Base-by-base conservation (phyloP, 371 early-diverging fungal species). In the Saksenaea oblongispora region DNA sequence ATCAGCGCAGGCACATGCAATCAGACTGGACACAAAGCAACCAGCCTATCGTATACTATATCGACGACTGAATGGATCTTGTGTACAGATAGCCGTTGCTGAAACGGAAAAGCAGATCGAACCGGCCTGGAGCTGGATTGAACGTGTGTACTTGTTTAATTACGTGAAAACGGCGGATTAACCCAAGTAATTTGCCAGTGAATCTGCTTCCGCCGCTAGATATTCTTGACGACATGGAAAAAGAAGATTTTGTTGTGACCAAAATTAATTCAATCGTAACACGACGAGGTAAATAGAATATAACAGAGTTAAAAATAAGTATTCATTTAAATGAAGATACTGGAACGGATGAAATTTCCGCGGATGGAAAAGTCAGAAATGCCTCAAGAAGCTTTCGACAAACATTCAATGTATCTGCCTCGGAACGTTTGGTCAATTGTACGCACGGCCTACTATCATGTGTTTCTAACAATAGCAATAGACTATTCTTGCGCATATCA, bases 401-500 rank as follows among this genome's bases (percentile, higher is more conserved):
- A 69, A 90, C 92, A 2, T 98, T 98, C 64, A 82, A 89, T 59
- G 82, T 95, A 28, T 84, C 92, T 8, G 80, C 89, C 15, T 82
- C 84, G 1, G 98, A 98, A 71, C 84, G 91, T 51, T 85, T 98
- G 56, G 97, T 98, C 39, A 94, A 90, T 59, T 97, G 91, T 91
- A 82, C 65, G 77, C 37, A 47, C 5, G 0, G 17, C 22, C 51
- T 22, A 9, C 22, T n/a, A n/a, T 39, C 15, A 39, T 39, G 11
- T 37, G 24, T n/a, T 58, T n/a, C n/a, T 62, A 73, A 63, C 56
- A 34, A 41, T 5, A 55, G 1, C 34, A 24, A 2, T 73, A 92
- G 91, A 95, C 78, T 98, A 97, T 78, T 93, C 97, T 14, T 93
- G 95, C 65, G 91, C 94, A 0, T 95, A 93, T 69, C 89, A 93